Base-by-base conservation (phyloP, 2,329 filamentous ascomycete species). In the Huntiella omanensis region DNA sequence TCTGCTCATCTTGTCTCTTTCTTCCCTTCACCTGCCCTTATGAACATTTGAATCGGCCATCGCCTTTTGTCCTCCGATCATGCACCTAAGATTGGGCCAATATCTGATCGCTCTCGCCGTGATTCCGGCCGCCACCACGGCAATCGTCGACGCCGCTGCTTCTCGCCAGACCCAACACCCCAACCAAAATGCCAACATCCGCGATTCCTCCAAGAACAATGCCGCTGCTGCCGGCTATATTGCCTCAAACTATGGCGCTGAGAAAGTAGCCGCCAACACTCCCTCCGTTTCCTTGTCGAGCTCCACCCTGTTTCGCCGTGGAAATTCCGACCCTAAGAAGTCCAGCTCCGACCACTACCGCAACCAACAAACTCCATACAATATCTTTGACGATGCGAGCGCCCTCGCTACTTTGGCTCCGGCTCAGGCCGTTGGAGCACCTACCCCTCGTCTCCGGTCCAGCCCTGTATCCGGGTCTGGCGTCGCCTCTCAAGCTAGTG, bases 341-440 rank as follows among this genome's bases (percentile, higher is more conserved):
- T 56, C 56, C 56, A 51, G 48, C 52, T 58, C 53, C 55, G 62
- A 55, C 47, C 50, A 53, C 52, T 51, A 59, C 44, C 46, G 57
- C 49, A 51, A 58, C 53, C 55, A 59, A 55, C 51, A 58, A 53
- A 54, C 59, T 47, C 55, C 58, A 49, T 56, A 58, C 49, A 54
- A 62, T 45, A 60, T 62, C 57, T 62, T 64, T 62, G 58, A 73
- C 66, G 74, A 91, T 80, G 83, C 78, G 84, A 86, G 85, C 86
- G 86, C 86, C 83, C 73, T 91, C 73, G 81, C 82, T 75, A 91
- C 86, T 82, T 80, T 87, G 73, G 87, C 88, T 94, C 86, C 85
- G 83, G 87, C 80, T 69, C 67, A 75, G 70, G 75, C 85, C 83
- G 87, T 95, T 72, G 75, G 84, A 94, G 87, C 86, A 84, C 83